Evolutionary conservation across 1,284 basidiomycete genomes (phyloP), one percentile per base, ranked within the genome.

Genomic region (Trichosporon ovoides): DNA sequence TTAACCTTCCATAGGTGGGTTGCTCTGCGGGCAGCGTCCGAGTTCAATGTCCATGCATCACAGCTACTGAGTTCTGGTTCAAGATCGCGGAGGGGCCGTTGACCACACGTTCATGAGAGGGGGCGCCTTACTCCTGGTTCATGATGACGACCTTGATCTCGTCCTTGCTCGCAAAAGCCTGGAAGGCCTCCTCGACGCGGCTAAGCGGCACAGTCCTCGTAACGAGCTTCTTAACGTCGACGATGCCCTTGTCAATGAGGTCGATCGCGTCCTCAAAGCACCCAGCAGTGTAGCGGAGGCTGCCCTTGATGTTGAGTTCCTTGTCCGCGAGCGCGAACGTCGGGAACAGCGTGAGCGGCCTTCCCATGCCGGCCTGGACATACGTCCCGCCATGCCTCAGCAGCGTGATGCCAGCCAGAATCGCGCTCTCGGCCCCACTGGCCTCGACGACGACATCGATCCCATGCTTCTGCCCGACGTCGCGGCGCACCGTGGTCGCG

Each of bases 281-380:
- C 19, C 66, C 62, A 0, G 65, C 57, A 1, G 69, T 68, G 64
- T 74, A 74, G 24, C 67, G 64, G 11, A 68, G 46, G 22, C 62
- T 58, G 12, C 69, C 69, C 64, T 85, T 86, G 73, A 90, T 80
- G 58, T 80, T 83, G 22, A 94, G 73, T 75, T 94, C 89, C 77
- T 91, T 91, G 55, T 61, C 52, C 18, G 66, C 60, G 20, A 71
- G 57, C 37, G 65, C 55, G 20, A 71, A 56, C 0, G 60, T 65
- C 3, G 69, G 68, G 62, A 70, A 68, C 9, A 49, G 19, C 10
- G 61, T 59, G 37, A 67, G 40, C 12, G 67, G 61, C 18, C 38
- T 48, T 1, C 65, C 68, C 55, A 69, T 53, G 38, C 68, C 68
- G 7, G 66, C 66, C 48, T 65, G 65, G 33, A 69, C 54, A 28